Conservation (phyloP, 768 basidiomycete genomes). For the Mycena epipterygia region DNA sequence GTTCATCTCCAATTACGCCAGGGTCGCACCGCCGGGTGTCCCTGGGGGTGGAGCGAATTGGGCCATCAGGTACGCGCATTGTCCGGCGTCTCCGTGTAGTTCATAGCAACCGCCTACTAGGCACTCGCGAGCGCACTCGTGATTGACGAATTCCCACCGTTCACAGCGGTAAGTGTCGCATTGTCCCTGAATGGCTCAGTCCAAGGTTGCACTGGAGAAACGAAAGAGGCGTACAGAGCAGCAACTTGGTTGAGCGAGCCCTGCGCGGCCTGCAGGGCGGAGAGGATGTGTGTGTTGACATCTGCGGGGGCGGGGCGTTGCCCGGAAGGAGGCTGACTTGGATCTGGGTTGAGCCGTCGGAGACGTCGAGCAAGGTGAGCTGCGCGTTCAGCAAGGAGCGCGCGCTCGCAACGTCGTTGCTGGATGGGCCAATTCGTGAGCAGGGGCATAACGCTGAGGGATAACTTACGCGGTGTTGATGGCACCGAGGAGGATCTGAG, state of each 20-base stretch:
- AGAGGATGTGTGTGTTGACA: not conserved
- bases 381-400: not conserved
- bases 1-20: no score
- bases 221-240: no score
- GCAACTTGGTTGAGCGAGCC: not conserved
- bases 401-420: not conserved
- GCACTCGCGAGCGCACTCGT: no score
- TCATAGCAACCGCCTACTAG: no score
- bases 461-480: not conserved
- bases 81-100: no score
- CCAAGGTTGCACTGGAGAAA: no score
- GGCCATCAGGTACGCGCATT: no score
- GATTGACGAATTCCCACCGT: no score
- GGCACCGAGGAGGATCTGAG: not conserved
- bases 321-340: not conserved
- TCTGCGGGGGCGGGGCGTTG: not conserved
- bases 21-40: no score
- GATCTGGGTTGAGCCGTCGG: not conserved
- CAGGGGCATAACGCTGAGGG: not conserved
- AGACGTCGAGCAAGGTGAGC: not conserved
- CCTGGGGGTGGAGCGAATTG: no score
- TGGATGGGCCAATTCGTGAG: not conserved
- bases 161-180: no score
- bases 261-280: not conserved
- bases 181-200: no score